These are phyloP conservation scores for Mortierella claussenii DNA, from an alignment of 192 early-diverging fungal genomes.

Conservation along the genomic window DNA sequence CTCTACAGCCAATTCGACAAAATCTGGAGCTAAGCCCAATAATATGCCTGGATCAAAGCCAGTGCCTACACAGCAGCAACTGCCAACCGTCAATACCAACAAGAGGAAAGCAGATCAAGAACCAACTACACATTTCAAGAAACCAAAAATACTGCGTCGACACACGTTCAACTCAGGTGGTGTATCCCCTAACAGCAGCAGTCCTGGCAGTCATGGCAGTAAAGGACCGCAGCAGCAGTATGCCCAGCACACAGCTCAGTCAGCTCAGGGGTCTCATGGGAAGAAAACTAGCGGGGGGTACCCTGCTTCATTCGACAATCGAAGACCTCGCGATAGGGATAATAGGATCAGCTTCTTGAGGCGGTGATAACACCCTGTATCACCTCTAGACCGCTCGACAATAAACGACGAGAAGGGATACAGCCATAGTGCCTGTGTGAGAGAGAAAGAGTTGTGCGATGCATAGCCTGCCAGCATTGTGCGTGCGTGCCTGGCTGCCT, in stretches of 20 bases:
- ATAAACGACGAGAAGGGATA: too few species aligned
- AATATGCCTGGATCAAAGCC: neutral
- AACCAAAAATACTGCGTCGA: constrained; percentile 38
- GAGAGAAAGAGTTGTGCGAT: too few species aligned
- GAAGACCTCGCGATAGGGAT: constrained; percentile 11
- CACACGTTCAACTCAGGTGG: constrained; percentile 10
- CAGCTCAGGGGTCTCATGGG: constrained; percentile 1
- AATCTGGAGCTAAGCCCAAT: constrained; percentile 4
- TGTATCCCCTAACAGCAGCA: constrained; percentile 14
- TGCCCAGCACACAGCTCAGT: neutral
- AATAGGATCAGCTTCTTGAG: constrained; percentile 2
- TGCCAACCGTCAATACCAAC: constrained; percentile 6
- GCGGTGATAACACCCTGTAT: too few species aligned
- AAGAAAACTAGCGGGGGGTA: constrained; percentile 2
- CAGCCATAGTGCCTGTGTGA: too few species aligned
- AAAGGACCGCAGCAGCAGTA: constrained; percentile 1
- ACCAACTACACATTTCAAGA: constrained; percentile 14
- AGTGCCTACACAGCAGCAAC: constrained; percentile 1
- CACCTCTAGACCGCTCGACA: too few species aligned
- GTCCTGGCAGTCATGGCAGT: constrained; percentile 12
- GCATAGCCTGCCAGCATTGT: too few species aligned
- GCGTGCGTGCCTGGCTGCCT: too few species aligned
- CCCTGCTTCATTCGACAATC: constrained; percentile 7
- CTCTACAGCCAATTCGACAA: neutral
- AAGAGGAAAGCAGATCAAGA: constrained; percentile 44